Evolutionary conservation across 2,329 filamentous ascomycete species (phyloP), one percentile per base, ranked within the genome.

Genomic region (Aspergillus persii): DNA sequence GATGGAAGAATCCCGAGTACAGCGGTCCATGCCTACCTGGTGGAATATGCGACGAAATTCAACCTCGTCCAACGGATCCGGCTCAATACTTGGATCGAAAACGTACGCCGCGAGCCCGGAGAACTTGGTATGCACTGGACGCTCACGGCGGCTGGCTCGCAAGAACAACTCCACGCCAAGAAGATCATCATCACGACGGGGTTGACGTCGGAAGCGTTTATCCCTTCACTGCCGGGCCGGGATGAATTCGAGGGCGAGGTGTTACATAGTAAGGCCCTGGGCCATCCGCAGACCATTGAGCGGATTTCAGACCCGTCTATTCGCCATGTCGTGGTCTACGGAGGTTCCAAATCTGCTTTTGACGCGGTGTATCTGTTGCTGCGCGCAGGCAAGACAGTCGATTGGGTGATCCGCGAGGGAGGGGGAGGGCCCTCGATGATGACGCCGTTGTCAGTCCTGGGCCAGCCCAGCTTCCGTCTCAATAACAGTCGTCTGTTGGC

Each of bases 331-430:
- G 66, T 67, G 6, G 73, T 76, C 2, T 58, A 74, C 3, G 73
- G 73, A 5, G 71, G 63, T 1, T 66, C 73, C 3, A 75, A 76
- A 61, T 75, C 72, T 2, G 65, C 72, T 2, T 76, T 69, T 57
- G 74, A 76, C 53, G 62, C 70, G 2, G 72, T 75, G 31, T 74
- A 64, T 53, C 60, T 71, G 8, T 64, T 76, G 1, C 60, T 74
- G 2, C 67, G 62, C 8, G 44, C 57, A 2, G 74, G 72, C 0
- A 71, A 71, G 53, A 61, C 68, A 50, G 72, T 76, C 4, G 50
- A 65, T 23, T 76, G 73, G 74, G 56, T 76, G 3, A 76, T 76
- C 51, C 71, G 74, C 9, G 53, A 65, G 2, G 63, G 64, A n/a
- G 68, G 67, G 2, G 59, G 68, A 8, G 74, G 74, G 0, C 71